Conservation (phyloP, 2,329 filamentous ascomycete genomes). For the Boeremia exigua region DNA sequence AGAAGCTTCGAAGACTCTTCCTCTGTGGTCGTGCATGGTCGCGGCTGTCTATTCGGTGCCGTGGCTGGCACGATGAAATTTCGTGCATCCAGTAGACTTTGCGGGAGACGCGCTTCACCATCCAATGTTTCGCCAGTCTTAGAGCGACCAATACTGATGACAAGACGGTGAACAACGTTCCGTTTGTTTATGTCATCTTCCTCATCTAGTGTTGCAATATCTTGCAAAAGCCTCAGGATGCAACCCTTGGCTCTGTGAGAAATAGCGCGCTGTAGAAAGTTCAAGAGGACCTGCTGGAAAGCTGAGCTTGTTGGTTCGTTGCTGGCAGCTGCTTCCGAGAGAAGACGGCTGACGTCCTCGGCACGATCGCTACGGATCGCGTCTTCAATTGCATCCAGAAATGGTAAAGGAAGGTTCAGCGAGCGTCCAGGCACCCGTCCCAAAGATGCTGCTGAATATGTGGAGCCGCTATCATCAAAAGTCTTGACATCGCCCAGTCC, state of each 20-base stretch:
- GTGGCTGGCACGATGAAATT: constrained; percentile 83
- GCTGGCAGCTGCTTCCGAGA: constrained; percentile 64
- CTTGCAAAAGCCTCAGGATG: constrained; percentile 72
- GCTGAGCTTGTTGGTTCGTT: constrained; percentile 56
- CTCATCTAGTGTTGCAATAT: constrained; percentile 77
- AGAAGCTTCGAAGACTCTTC: constrained; percentile 65
- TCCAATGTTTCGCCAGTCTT: constrained; percentile 59
- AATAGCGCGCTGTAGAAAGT: constrained; percentile 79
- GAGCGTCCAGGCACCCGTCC: constrained; percentile 78
- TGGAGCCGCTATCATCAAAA: constrained; percentile 76
- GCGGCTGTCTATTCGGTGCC: constrained; percentile 67
- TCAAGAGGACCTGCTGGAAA: constrained; percentile 74
- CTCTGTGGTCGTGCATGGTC: constrained; percentile 70
- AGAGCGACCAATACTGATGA: constrained; percentile 87
- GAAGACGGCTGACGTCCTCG: constrained; percentile 58
- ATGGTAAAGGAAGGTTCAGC: constrained; percentile 70
- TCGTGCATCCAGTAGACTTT: constrained; percentile 61
- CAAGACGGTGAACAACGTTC: constrained; percentile 89
- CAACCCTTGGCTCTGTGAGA: constrained; percentile 71
- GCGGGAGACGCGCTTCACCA: constrained; percentile 59
- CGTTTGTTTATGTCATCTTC: constrained; percentile 91
- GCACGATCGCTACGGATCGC: constrained; percentile 74
- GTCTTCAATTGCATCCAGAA: constrained; percentile 74
- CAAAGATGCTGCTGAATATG: constrained; percentile 72
- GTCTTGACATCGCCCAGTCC: constrained; percentile 77